Evolutionary conservation across 2,329 filamentous ascomycete species (phyloP).

Genomic region (Ascochyta pisi): DNA sequence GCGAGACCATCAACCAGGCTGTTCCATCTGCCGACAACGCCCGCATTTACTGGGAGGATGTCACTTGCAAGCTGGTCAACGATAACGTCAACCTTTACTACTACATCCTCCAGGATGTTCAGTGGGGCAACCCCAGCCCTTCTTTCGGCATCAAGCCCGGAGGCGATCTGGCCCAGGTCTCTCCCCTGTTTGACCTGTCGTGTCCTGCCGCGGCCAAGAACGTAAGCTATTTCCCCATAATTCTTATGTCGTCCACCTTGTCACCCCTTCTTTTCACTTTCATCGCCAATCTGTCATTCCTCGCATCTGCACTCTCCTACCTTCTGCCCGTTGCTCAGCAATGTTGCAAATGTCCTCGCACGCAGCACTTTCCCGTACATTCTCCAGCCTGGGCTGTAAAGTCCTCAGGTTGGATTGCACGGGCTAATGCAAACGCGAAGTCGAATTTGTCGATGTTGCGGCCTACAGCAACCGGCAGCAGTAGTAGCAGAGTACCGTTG

Average conservation of each 20-base stretch:
- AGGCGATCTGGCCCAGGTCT: conserved; percentile 40
- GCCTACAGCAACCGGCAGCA: conserved; percentile 20
- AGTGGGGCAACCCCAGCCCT: conserved; percentile 65
- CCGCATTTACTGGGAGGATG: conserved; percentile 79
- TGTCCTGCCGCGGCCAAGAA: conserved; percentile 39
- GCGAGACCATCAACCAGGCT: conserved; percentile 65
- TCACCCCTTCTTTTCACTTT: conserved; percentile 30
- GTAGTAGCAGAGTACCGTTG: conserved; percentile 4
- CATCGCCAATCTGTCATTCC: conserved; percentile 29
- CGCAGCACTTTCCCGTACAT: conserved; percentile 18
- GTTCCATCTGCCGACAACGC: conserved; percentile 72
- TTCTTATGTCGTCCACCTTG: conserved; percentile 25
- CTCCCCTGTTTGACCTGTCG: conserved; percentile 45
- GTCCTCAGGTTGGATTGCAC: conserved; percentile 28
- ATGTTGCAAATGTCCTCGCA: conserved; percentile 22
- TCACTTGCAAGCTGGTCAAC: conserved; percentile 74
- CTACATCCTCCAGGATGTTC: conserved; percentile 77
- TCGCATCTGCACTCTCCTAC: conserved; percentile 21
- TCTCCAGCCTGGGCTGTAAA: conserved; percentile 16
- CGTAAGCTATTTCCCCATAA: conserved; percentile 35
- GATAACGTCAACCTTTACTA: conserved; percentile 65
- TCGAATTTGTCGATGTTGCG: conserved; percentile 2
- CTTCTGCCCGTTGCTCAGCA: conserved; percentile 19
- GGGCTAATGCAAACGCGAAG: conserved; percentile 40
- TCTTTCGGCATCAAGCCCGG: conserved; percentile 73